phyloP scores from a whole-genome alignment of 2,329 filamentous ascomycete genomes.

The Trichoderma koningii region DNA sequence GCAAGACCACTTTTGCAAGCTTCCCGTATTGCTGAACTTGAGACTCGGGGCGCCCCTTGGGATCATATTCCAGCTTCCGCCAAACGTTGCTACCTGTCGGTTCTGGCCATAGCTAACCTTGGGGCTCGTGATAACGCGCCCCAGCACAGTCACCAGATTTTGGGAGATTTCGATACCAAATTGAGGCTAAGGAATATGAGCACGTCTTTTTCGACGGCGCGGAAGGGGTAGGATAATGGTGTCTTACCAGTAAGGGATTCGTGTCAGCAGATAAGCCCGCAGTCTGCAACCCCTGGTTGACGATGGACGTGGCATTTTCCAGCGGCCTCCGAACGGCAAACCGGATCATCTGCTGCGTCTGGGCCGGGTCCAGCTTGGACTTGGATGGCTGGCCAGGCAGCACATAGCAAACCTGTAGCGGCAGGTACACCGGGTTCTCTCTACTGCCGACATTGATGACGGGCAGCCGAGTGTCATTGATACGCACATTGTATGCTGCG shows the following conservation, averaged over 20 bases:
- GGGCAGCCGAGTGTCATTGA: conserved; percentile 44
- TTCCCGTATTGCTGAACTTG: conserved; percentile 49
- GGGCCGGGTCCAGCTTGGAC: conserved; percentile 50
- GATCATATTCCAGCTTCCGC: conserved; percentile 62
- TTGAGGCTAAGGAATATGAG: conserved; percentile 35
- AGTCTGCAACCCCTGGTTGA: conserved; percentile 49
- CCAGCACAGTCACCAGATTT: conserved; percentile 62
- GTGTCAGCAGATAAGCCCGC: conserved; percentile 47
- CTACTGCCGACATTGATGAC: conserved; percentile 62
- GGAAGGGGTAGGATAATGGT: background rate
- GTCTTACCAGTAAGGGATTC: conserved; percentile 44
- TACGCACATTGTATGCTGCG: conserved; percentile 42
- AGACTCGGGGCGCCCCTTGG: conserved; percentile 35
- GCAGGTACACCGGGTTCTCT: conserved; percentile 58
- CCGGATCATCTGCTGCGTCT: conserved; percentile 60
- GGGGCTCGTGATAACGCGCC: conserved; percentile 59
- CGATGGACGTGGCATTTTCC: conserved; percentile 59
- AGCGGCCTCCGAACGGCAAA: conserved; percentile 61
- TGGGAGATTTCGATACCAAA: conserved; percentile 56
- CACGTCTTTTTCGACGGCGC: background rate
- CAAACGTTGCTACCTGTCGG: conserved; percentile 30
- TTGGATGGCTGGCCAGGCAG: conserved; percentile 57
- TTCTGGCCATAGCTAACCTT: conserved; percentile 52
- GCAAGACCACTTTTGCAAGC: conserved; percentile 47
- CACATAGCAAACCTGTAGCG: conserved; percentile 59